These are phyloP conservation scores for Phytophthora syringae DNA, from an alignment of 352 stramenopile species.

Conservation along the genomic window DNA sequence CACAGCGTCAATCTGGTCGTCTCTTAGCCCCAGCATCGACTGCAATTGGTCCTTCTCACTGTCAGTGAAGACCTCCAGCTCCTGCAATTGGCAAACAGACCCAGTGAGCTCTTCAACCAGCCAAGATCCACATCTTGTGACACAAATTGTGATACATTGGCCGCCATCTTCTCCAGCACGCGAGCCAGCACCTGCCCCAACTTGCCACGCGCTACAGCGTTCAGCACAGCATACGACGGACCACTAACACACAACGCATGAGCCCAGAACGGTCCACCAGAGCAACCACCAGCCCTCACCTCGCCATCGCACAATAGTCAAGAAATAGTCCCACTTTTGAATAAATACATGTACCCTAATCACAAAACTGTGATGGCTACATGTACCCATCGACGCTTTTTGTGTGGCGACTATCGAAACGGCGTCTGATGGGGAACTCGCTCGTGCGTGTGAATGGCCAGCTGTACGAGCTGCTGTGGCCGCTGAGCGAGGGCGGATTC, in stretches of 20 bases:
- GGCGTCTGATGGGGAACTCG: constrained; percentile 60
- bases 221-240: constrained; percentile 37
- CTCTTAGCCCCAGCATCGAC: constrained; percentile 50
- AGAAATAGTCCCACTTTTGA: not conserved
- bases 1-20: constrained; percentile 45
- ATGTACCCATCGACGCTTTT: not conserved
- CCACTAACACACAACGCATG: constrained; percentile 6
- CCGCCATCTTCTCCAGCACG: constrained; percentile 61
- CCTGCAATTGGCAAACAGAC: constrained; percentile 17
- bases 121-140: too few species aligned
- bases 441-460: constrained; percentile 64
- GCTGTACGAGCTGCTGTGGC: constrained; percentile 56
- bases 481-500: constrained; percentile 77
- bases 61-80: constrained; percentile 45
- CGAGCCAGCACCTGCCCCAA: constrained; percentile 58
- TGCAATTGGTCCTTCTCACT: constrained; percentile 55
- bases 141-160: constrained; percentile 36
- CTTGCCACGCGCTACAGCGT: constrained; percentile 53
- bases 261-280: not conserved
- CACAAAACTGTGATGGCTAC: too few species aligned
- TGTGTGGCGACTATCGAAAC: not conserved
- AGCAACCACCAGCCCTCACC: not conserved
- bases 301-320: constrained; percentile 7
- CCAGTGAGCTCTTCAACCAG: too few species aligned
- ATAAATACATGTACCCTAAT: too few species aligned